Evolutionary conservation across 2,329 filamentous ascomycete genomes (phyloP), one percentile per base, ranked within the genome.

Genomic region (Alternaria conjuncta): DNA sequence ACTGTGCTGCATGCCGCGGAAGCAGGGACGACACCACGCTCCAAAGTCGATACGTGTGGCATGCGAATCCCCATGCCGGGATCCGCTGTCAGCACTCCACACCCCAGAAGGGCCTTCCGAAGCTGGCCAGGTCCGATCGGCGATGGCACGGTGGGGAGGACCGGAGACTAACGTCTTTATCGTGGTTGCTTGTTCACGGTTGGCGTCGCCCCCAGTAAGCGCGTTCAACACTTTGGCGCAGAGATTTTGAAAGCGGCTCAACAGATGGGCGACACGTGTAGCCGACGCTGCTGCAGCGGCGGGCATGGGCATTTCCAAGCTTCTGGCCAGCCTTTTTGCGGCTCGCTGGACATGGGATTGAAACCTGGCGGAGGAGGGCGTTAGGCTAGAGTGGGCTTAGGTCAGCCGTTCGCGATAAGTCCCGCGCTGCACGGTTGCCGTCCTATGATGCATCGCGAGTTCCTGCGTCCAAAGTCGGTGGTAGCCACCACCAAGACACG

Each of bases 401-500:
- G 44, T 50, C 45, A 57, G 50, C 49, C 54, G 55, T 57, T 55
- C 44, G 59, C 68, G 75, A 75, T 71, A 76, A 74, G 69, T 63
- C 64, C 63, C 64, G 59, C 65, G 53, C 62, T 61, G 74, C 69
- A 73, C 69, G 67, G 67, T 62, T 46, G 26, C 46, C 55, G 49
- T 59, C 55, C 65, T 70, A 75, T 75, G 71, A 76, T 70, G 65
- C 60, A 75, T 77, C 71, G 71, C 67, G 69, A 76, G 69, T 75
- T 74, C 74, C 71, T 75, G 75, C 75, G 77, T 44, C 60, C 12
- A 63, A 20, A 71, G 70, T 71, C 72, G 67, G 67, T 68, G 59
- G 69, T 44, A 68, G 65, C 65, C 65, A 59, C 63, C 56, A 68
- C 61, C 49, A 68, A 51, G 65, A 63, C 60, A 68, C 67, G 64